Percentiles rank a stretch among this genome's conserved stretches.
Evolutionary conservation across 2,329 filamentous ascomycete species (phyloP).

Genomic region (Westerdykella ornata): DNA sequence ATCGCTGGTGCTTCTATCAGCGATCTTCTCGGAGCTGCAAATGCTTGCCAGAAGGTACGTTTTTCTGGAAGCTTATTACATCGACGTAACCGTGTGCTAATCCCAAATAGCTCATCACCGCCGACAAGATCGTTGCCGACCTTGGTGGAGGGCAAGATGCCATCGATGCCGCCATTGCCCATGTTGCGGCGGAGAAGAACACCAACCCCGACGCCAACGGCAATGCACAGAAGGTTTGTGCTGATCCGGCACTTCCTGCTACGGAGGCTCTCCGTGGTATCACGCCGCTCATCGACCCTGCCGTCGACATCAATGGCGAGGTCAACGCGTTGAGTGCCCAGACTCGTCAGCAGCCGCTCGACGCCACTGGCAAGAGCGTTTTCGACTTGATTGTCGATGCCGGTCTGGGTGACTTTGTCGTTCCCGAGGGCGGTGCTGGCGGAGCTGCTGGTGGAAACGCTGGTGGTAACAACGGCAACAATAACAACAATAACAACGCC

Average conservation of each 20-base stretch:
- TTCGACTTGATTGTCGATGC: constrained; percentile 57
- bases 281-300: constrained; percentile 60
- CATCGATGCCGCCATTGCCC: constrained; percentile 54
- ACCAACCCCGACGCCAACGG: constrained; percentile 60
- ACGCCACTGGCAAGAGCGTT: constrained; percentile 56
- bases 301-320: constrained; percentile 49
- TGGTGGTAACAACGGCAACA: constrained; percentile 1
- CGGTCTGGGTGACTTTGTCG: constrained; percentile 58
- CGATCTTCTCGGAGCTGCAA: constrained; percentile 57
- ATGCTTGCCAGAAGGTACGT: constrained; percentile 57
- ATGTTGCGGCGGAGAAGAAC: constrained; percentile 65
- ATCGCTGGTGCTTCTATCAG: constrained; percentile 57
- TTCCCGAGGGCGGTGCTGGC: constrained; percentile 32
- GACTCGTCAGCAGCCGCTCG: constrained; percentile 50
- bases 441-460: constrained; percentile 23
- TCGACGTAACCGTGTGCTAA: constrained; percentile 13
- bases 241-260: constrained; percentile 55
- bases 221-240: constrained; percentile 56
- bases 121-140: constrained; percentile 56
- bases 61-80: not conserved
- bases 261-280: constrained; percentile 58
- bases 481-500: constrained; percentile 2
- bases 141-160: constrained; percentile 56
- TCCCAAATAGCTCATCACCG: constrained; percentile 49
- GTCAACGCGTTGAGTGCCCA: constrained; percentile 55